Base-by-base conservation (phyloP, 1,139 yeast species). In the Debaryomycetaceae sp. region DNA sequence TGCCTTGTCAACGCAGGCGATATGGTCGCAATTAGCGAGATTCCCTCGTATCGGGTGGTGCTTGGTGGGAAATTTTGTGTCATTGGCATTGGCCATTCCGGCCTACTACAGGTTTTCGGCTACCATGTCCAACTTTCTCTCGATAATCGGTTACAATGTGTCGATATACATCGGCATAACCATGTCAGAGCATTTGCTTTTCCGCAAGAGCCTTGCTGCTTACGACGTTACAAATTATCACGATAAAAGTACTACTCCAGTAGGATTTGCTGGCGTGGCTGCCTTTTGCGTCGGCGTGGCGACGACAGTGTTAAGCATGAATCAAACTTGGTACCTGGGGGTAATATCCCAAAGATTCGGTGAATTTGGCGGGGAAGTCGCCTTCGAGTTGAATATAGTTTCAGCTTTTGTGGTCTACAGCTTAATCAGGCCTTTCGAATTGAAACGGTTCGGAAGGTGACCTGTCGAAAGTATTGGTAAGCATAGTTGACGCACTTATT, bases 41-140 rank as follows among this genome's bases (percentile, higher is more conserved):
- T 37, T 55, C 22, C 62, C 63, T 12, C 43, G 63, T 35, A 41
- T 55, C 28, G 49, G 49, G 10, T 57, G 62, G 61, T 56, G 59
- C 40, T 28, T 55, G 8, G 27, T 48, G 16, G 61, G 61, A 3
- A 55, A 55, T 32, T 46, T 49, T 30, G 45, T 53, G 4, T 48
- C 61, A 2, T 43, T 57, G 27, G 62, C 48, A 3, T 45, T 57
- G 25, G 44, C 57, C 12, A 57, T 57, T 25, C 61, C 62, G 5
- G 62, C 61, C 3, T 56, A 55, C 37, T 56, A 57, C 36, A 48
- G 46, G 12, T 57, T 57, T 35, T 49, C 41, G 16, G 47, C 39
- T 8, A 45, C 58, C 14, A 55, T 57, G 57, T 41, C 51, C 7
- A 53, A 56, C 37, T 57, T 57, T 38, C 42, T 56, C 40, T 50